Percentiles rank a stretch among this genome's conserved stretches.
Evolutionary conservation across 768 basidiomycete species (phyloP).

Genomic region (Boletus subparvulus): DNA sequence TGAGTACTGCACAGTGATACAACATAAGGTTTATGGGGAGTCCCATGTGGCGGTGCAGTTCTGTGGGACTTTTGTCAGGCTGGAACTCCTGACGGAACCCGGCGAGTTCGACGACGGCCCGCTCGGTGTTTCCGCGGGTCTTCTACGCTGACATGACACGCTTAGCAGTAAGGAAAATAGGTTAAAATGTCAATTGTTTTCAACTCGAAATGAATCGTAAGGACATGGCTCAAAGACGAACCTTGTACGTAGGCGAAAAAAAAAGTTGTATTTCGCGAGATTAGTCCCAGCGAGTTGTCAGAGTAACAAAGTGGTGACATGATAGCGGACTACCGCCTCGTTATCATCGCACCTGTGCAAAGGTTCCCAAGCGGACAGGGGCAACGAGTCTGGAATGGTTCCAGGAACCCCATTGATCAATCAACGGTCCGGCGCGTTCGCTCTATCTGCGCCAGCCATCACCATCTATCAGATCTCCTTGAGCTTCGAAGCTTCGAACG

Average conservation of each 20-base stretch:
- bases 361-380: constrained; percentile 1
- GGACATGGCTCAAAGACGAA: no score
- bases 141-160: no score
- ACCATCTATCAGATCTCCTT: not conserved
- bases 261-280: no score
- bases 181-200: no score
- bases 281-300: no score
- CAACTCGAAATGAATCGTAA: no score
- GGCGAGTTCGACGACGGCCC: not conserved
- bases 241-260: no score
- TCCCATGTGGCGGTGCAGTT: constrained; percentile 1
- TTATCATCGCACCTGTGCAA: not conserved
- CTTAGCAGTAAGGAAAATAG: no score
- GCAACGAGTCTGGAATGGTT: not conserved
- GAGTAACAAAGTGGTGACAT: no score
- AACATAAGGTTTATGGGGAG: constrained; percentile 4
- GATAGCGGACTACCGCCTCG: not conserved
- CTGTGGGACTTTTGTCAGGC: not conserved
- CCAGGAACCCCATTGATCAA: not conserved
- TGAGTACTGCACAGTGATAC: constrained; percentile 25
- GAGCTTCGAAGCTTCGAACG: not conserved
- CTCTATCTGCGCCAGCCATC: not conserved
- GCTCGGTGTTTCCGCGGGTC: not conserved
- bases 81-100: not conserved
- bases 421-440: not conserved